phyloP scores from a whole-genome alignment of 352 stramenopile genomes.

The Globisporangium emineosum region DNA sequence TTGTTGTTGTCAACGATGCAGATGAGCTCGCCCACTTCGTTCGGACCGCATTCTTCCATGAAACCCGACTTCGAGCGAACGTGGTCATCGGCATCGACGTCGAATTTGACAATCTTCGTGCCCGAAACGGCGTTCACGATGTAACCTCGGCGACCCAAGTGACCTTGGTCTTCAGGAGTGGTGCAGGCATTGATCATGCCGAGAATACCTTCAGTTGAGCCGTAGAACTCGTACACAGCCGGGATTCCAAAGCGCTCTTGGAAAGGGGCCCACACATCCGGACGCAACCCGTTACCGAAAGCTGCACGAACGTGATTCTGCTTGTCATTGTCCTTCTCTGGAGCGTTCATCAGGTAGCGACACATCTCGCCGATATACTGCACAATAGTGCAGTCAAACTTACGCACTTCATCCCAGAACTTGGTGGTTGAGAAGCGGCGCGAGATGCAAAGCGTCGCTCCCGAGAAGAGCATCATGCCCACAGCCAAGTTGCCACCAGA shows the following conservation, averaged over 20 bases:
- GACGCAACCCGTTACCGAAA: constrained; percentile 89
- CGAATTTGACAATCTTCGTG: constrained; percentile 71
- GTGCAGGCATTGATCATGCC: constrained; percentile 80
- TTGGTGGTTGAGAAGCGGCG: constrained; percentile 67
- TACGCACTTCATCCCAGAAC: constrained; percentile 76
- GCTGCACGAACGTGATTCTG: constrained; percentile 73
- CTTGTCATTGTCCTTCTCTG: constrained; percentile 45
- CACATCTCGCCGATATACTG: constrained; percentile 93
- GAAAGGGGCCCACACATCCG: constrained; percentile 87
- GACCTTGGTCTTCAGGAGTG: constrained; percentile 48
- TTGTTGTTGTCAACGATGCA: constrained; percentile 47
- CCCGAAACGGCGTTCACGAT: constrained; percentile 52
- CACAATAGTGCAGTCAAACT: constrained; percentile 68
- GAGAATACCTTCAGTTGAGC: constrained; percentile 86
- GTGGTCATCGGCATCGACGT: constrained; percentile 75
- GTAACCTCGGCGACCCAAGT: constrained; percentile 59
- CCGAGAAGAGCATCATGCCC: constrained; percentile 76
- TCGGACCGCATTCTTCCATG: constrained; percentile 38
- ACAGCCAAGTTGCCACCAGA: constrained; percentile 77
- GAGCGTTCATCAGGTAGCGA: constrained; percentile 75
- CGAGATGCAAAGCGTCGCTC: constrained; percentile 72
- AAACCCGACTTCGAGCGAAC: constrained; percentile 49
- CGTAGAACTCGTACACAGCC: constrained; percentile 91
- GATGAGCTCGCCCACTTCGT: constrained; percentile 79
- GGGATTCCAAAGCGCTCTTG: constrained; percentile 85